A percentile compares a stretch with the other conserved stretches of the same genome.
Conservation (phyloP, 306 rosid species). For the Abrus precatorius region DNA sequence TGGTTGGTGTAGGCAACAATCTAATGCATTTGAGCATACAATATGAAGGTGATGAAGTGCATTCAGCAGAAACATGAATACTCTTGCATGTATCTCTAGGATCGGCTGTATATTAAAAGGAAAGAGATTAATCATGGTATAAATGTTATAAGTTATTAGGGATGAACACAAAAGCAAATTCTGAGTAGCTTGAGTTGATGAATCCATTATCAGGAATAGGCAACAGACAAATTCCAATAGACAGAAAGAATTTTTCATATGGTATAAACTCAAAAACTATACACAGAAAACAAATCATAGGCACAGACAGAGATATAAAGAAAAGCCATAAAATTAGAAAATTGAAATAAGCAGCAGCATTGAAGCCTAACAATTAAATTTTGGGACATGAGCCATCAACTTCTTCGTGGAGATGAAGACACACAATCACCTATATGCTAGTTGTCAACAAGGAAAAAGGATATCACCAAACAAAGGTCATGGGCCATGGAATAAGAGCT, state of each 20-base stretch:
- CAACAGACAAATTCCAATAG: slow-evolving; percentile 8
- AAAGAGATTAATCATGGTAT: slow-evolving; percentile 2
- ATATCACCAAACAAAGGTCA: neutral
- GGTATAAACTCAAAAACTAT: slow-evolving; percentile 3
- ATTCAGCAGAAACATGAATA: neutral
- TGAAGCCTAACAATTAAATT: slow-evolving; percentile 15
- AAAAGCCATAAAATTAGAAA: slow-evolving; percentile 9
- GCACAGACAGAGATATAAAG: neutral
- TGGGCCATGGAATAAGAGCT: neutral
- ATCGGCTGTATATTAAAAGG: neutral
- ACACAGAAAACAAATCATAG: neutral
- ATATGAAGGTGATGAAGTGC: neutral
- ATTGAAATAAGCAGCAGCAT: slow-evolving; percentile 14
- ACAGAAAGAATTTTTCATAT: neutral
- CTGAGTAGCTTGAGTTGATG: slow-evolving; percentile 18
- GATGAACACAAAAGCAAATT: neutral
- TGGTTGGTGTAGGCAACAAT: neutral
- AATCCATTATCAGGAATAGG: neutral
- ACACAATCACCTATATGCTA: neutral
- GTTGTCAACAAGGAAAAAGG: slow-evolving; percentile 7
- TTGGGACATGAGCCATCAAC: neutral
- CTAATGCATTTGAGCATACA: neutral
- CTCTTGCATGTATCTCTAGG: neutral
- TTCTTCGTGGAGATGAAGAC: slow-evolving; percentile 13
- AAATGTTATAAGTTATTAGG: neutral